Conservation (phyloP, 1,139 yeast genomes). For the Kodamaea arcana region DNA sequence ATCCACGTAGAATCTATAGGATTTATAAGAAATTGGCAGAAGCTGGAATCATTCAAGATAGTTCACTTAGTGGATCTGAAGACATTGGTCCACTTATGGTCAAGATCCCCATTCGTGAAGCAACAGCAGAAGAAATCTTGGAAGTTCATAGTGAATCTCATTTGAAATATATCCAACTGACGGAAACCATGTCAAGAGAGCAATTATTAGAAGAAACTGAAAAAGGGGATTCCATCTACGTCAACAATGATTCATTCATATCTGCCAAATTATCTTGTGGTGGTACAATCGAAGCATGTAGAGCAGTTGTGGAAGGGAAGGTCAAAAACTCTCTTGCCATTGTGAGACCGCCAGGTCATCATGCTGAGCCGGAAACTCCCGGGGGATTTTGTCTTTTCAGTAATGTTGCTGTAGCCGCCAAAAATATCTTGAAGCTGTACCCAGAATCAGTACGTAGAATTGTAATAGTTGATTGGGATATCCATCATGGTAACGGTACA, state of each 20-base stretch:
- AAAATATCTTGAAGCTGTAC: constrained; percentile 71
- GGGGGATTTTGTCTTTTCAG: constrained; percentile 97
- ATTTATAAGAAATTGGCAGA: constrained; percentile 92
- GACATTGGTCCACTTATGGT: constrained; percentile 86
- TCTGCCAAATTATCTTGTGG: constrained; percentile 95
- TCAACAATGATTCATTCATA: constrained; percentile 82
- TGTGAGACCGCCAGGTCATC: constrained; percentile 99
- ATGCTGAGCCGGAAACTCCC: constrained; percentile 95
- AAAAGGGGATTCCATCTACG: constrained; percentile 90
- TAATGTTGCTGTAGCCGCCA: constrained; percentile 97
- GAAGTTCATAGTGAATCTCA: constrained; percentile 84
- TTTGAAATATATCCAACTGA: constrained; percentile 67
- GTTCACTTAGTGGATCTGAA: constrained; percentile 73
- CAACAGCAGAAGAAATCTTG: constrained; percentile 78
- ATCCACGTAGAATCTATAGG: constrained; percentile 92
- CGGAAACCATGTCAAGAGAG: constrained; percentile 76
- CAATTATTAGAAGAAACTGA: constrained; percentile 81
- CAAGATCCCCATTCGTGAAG: constrained; percentile 88
- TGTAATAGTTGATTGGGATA: constrained; percentile 93
- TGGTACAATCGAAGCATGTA: constrained; percentile 94
- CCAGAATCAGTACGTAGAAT: constrained; percentile 87
- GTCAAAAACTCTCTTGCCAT: constrained; percentile 93
- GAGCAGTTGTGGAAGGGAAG: constrained; percentile 87
- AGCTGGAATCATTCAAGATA: constrained; percentile 83
- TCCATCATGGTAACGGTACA: constrained; percentile 98